phyloP scores from a whole-genome alignment of 495 filamentous ascomycete genomes.

The Penicillium subrubescens region DNA sequence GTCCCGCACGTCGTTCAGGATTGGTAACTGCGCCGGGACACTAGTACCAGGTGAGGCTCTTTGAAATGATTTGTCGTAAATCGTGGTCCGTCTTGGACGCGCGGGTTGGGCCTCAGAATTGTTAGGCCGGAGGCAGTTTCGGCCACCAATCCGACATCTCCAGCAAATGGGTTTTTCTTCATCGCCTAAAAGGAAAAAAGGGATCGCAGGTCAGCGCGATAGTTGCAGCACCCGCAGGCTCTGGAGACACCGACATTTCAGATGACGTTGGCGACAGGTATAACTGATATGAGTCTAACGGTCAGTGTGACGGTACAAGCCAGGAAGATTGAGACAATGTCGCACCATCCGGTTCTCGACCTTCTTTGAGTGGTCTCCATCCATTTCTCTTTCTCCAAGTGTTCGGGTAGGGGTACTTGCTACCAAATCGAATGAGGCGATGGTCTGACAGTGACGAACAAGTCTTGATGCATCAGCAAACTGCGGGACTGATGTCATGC shows the following conservation, averaged over 20 bases:
- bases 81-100: neutral
- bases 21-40: neutral
- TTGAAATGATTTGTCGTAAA: neutral
- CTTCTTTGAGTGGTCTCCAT: neutral
- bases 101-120: neutral
- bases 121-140: neutral
- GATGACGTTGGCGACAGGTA: neutral
- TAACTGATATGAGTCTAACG: neutral
- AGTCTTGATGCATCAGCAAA: neutral
- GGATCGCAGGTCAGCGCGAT: neutral
- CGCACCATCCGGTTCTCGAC: neutral
- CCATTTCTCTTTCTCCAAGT: neutral
- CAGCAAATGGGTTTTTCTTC: neutral
- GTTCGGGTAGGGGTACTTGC: neutral
- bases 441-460: neutral
- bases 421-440: neutral
- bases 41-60: neutral
- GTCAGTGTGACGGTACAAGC: neutral
- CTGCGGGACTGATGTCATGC: neutral
- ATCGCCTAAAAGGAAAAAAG: neutral
- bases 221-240: neutral
- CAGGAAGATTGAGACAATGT: neutral
- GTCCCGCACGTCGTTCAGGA: neutral
- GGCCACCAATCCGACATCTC: neutral
- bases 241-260: neutral